Evolutionary conservation across 371 early-diverging fungal genomes (phyloP).

Genomic region (Mucor piriformis): DNA sequence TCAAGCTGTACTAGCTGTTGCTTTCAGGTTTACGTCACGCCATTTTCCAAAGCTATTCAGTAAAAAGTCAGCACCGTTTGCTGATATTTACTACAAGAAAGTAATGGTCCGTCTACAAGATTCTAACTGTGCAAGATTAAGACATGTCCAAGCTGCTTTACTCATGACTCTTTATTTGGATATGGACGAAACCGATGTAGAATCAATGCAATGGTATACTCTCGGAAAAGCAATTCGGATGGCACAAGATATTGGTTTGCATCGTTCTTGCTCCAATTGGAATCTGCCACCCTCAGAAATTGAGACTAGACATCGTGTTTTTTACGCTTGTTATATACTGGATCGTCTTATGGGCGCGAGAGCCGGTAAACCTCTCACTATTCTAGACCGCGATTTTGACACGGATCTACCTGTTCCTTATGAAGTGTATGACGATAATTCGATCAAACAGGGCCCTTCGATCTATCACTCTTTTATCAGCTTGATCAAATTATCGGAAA

Average conservation of each 20-base stretch:
- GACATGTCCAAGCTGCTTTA: slow-evolving; percentile 48
- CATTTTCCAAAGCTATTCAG: slow-evolving; percentile 30
- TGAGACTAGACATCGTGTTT: slow-evolving; percentile 65
- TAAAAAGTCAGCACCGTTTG: slow-evolving; percentile 33
- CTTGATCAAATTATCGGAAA: slow-evolving; percentile 46
- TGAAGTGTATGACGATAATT: slow-evolving; percentile 28
- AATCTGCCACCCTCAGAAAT: slow-evolving; percentile 55
- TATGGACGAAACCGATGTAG: slow-evolving; percentile 47
- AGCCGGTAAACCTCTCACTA: slow-evolving; percentile 53
- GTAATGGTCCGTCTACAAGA: slow-evolving; percentile 43
- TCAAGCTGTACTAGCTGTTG: slow-evolving; percentile 55
- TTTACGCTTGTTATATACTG: slow-evolving; percentile 63
- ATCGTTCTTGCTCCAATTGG: slow-evolving; percentile 60
- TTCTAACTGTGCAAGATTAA: slow-evolving; percentile 31
- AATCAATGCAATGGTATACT: slow-evolving; percentile 57
- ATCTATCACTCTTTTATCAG: slow-evolving; percentile 39
- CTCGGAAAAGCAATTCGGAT: slow-evolving; percentile 67
- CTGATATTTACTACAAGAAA: slow-evolving; percentile 39
- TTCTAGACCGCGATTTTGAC: slow-evolving; percentile 56
- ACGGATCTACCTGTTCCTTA: slow-evolving; percentile 39
- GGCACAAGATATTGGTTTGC: slow-evolving; percentile 73
- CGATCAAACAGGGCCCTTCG: slow-evolving; percentile 3
- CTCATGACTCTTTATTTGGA: slow-evolving; percentile 50
- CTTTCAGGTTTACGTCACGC: slow-evolving; percentile 44
- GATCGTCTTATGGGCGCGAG: slow-evolving; percentile 62